phyloP scores from a whole-genome alignment of 768 basidiomycete species.

The Pholiota conissans region DNA sequence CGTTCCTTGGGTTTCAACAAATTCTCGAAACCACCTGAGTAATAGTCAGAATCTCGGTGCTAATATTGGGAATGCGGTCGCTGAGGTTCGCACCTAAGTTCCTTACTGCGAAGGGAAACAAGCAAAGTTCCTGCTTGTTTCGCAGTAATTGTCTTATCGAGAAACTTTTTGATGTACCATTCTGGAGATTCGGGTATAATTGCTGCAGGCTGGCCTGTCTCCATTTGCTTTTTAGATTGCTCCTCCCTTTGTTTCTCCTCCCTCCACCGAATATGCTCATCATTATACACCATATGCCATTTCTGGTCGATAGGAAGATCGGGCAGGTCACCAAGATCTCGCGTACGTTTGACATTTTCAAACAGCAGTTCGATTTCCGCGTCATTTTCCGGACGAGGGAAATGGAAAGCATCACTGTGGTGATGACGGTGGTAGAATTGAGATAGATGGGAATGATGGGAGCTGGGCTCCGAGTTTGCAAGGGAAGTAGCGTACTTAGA shows the following conservation, averaged over 20 bases:
- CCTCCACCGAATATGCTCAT: constrained; percentile 78
- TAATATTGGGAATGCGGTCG: background rate
- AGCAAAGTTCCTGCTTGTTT: constrained; percentile 77
- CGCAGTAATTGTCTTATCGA: constrained; percentile 81
- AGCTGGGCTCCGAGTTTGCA: constrained; percentile 41
- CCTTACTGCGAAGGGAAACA: constrained; percentile 78
- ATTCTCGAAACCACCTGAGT: constrained; percentile 76
- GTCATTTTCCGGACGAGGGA: constrained; percentile 75
- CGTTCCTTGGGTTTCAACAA: constrained; percentile 76
- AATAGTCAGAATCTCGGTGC: constrained; percentile 16
- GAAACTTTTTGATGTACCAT: constrained; percentile 90
- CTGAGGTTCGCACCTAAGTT: constrained; percentile 59
- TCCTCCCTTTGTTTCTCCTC: constrained; percentile 68
- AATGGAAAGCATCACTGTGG: constrained; percentile 58
- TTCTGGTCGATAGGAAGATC: constrained; percentile 78
- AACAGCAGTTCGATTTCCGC: constrained; percentile 82
- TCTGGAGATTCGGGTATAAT: constrained; percentile 77
- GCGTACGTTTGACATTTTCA: constrained; percentile 69
- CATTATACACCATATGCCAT: constrained; percentile 87
- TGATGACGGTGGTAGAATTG: constrained; percentile 57
- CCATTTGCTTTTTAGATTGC: constrained; percentile 58
- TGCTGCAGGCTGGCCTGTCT: constrained; percentile 51
- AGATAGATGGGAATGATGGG: constrained; percentile 47
- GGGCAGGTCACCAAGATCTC: constrained; percentile 63
- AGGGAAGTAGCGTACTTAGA: constrained; percentile 68